Evolutionary conservation across 1,139 yeast species (phyloP).

Genomic region (Kazachstania sp.): DNA sequence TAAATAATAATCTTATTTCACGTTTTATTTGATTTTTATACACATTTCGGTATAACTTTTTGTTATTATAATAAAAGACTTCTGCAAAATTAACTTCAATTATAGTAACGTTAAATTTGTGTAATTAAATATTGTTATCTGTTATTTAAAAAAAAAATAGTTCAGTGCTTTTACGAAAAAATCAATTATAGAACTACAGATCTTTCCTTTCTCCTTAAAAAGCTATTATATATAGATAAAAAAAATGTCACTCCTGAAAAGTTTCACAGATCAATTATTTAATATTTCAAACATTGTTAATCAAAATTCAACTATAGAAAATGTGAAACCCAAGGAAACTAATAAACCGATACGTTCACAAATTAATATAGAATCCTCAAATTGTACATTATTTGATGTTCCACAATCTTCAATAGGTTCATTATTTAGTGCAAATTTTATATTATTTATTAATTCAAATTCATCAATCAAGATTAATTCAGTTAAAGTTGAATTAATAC

Average conservation of each 20-base stretch:
- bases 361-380: neutral
- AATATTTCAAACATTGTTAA: neutral
- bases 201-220: neutral
- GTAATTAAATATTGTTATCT: too few species aligned
- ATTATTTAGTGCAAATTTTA: slow-evolving; percentile 1
- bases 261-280: neutral
- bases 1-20: too few species aligned
- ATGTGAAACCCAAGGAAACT: neutral
- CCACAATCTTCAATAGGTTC: slow-evolving; percentile 3
- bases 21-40: too few species aligned
- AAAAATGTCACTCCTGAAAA: neutral
- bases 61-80: too few species aligned
- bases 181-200: too few species aligned
- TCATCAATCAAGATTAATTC: neutral
- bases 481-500: neutral
- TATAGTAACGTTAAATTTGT: too few species aligned
- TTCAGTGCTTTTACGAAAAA: too few species aligned
- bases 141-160: too few species aligned
- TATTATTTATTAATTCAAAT: neutral
- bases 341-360: neutral
- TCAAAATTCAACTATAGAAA: neutral
- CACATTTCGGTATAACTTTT: too few species aligned
- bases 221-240: neutral
- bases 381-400: slow-evolving; percentile 1
- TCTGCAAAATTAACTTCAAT: too few species aligned